Percentiles rank a stretch among this genome's conserved stretches.
Evolutionary conservation across 331 rosid species (phyloP).

Genomic region (Malus hybrid): DNA sequence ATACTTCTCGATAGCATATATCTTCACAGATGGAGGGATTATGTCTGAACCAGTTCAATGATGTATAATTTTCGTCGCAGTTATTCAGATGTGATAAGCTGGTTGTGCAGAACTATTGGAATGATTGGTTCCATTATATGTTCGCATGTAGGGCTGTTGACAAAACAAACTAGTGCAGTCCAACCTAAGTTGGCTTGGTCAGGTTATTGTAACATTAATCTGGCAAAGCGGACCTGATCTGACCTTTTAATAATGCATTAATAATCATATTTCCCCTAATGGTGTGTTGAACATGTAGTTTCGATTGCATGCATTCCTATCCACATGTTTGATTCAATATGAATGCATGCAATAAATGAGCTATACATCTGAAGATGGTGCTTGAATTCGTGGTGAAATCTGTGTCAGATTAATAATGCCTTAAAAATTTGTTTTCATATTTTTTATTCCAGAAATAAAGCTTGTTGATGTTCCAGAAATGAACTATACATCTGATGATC

Average conservation of each 20-base stretch:
- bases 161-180: background rate
- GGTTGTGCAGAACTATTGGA: background rate
- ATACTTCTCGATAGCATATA: background rate
- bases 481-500: conserved; percentile 84
- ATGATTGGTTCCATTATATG: background rate
- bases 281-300: too few relatives aligned
- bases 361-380: too few relatives aligned
- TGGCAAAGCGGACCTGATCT: background rate
- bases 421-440: too few relatives aligned
- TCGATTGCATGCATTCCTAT: too few relatives aligned
- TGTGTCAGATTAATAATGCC: too few relatives aligned
- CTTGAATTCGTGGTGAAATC: too few relatives aligned
- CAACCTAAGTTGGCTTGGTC: background rate
- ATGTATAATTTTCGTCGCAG: background rate
- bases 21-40: background rate
- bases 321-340: too few relatives aligned
- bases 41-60: background rate
- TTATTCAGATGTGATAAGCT: background rate
- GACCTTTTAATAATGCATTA: background rate
- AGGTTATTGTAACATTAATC: background rate
- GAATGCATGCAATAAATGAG: too few relatives aligned
- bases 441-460: conserved; percentile 69
- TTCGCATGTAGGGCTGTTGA: background rate
- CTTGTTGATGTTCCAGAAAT: conserved; percentile 96
- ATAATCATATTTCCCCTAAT: too few relatives aligned